Conservation (phyloP, 768 basidiomycete genomes). For the Suillus sp. region DNA sequence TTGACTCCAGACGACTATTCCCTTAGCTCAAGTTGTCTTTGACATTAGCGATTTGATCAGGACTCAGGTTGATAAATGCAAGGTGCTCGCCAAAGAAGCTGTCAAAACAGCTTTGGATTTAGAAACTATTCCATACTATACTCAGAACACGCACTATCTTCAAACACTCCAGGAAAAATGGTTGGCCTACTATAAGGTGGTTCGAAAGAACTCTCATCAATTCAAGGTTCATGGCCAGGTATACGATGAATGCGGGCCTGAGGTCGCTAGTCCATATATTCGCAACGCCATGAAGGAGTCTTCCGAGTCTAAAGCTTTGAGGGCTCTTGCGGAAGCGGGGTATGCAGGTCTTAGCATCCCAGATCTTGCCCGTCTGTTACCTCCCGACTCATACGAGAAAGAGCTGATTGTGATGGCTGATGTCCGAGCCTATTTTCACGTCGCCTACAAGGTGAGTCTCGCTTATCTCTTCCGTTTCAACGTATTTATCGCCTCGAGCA, state of each 20-base stretch:
- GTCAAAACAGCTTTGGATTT: constrained; percentile 39
- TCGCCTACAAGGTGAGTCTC: constrained; percentile 46
- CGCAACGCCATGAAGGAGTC: no score
- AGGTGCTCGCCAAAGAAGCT: constrained; percentile 23
- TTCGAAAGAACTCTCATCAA: no score
- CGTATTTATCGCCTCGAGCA: constrained; percentile 22
- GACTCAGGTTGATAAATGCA: constrained; percentile 31
- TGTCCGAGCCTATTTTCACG: constrained; percentile 51
- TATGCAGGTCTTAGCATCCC: constrained; percentile 21
- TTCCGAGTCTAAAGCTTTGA: constrained; percentile 23
- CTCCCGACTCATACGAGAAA: constrained; percentile 29
- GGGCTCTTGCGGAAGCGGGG: constrained; percentile 33
- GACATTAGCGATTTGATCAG: constrained; percentile 30
- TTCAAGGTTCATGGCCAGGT: no score
- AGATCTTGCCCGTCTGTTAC: constrained; percentile 24
- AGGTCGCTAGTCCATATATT: no score
- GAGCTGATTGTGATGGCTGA: constrained; percentile 50
- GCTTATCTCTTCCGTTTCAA: constrained; percentile 6
- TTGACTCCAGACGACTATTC: constrained; percentile 3
- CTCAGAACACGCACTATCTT: constrained; percentile 28
- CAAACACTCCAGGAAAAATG: constrained; percentile 17
- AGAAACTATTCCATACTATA: constrained; percentile 43
- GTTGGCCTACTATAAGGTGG: constrained; percentile 19
- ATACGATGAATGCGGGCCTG: no score
- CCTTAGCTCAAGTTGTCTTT: constrained; percentile 11